A percentile compares a stretch with the other conserved stretches of the same genome.
These are phyloP conservation scores for Trichoderma semiorbis DNA, from an alignment of 2,329 filamentous ascomycete species.

Conservation along the genomic window DNA sequence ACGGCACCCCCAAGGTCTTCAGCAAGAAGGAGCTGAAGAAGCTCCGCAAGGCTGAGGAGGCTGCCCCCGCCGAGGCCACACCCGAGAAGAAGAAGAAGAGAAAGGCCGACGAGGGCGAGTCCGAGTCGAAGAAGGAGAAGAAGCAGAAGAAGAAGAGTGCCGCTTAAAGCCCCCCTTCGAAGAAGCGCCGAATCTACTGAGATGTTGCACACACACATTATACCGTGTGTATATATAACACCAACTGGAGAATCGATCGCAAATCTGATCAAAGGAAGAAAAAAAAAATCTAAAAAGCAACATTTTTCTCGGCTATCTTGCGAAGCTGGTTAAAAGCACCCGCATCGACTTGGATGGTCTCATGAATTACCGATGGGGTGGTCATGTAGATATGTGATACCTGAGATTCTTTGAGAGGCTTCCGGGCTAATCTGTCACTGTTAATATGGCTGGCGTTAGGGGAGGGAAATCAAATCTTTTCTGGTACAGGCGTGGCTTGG, in stretches of 20 bases:
- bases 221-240: not conserved
- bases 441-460: constrained; percentile 33
- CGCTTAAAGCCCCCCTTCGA: constrained; percentile 26
- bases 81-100: constrained; percentile 62
- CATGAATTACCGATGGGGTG: constrained; percentile 11
- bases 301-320: constrained; percentile 6
- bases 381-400: constrained; percentile 30
- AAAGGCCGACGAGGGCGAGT: constrained; percentile 64
- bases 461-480: constrained; percentile 26
- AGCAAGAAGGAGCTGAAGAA: constrained; percentile 79
- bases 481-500: constrained; percentile 33
- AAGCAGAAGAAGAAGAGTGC: constrained; percentile 48
- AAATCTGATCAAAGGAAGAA: not conserved
- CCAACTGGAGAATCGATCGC: not conserved
- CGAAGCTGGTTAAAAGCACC: constrained; percentile 8
- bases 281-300: constrained; percentile 6
- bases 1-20: constrained; percentile 63
- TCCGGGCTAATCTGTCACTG: constrained; percentile 24
- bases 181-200: constrained; percentile 16
- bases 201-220: not conserved
- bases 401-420: constrained; percentile 28
- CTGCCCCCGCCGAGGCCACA: constrained; percentile 33
- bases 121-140: constrained; percentile 56
- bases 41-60: constrained; percentile 59
- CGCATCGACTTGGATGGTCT: constrained; percentile 9